Evolutionary conservation across 2,329 filamentous ascomycete genomes (phyloP).

Genomic region (Periconia sp.): DNA sequence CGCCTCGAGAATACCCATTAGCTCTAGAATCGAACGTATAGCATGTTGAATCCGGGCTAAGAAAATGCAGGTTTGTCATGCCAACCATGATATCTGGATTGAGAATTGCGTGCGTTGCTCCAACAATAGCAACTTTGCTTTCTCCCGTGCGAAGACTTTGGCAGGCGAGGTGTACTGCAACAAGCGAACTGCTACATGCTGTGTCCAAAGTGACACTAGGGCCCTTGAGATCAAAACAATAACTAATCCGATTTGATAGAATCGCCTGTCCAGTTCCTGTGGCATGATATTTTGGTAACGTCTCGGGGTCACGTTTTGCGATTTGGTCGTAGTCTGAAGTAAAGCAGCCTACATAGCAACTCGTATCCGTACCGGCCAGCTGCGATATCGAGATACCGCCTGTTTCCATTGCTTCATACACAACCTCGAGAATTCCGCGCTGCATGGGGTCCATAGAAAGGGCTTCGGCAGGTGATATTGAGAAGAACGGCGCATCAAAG

Average conservation of each 20-base stretch:
- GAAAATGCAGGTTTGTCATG: conserved; percentile 13
- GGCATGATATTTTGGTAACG: not conserved
- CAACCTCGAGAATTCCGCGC: too few relatives aligned
- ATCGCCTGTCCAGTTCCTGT: not conserved
- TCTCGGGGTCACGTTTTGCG: not conserved
- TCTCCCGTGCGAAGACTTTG: conserved; percentile 1
- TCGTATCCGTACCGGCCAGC: too few relatives aligned
- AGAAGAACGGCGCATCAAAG: too few relatives aligned
- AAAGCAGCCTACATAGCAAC: conserved; percentile 2
- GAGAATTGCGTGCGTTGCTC: conserved; percentile 4
- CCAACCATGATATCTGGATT: conserved; percentile 1
- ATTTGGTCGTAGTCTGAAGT: conserved; percentile 6
- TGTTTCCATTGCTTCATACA: too few relatives aligned
- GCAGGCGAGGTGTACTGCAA: conserved; percentile 9
- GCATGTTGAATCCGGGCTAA: not conserved
- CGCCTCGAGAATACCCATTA: conserved; percentile 65
- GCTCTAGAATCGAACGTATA: conserved; percentile 52
- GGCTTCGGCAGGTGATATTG: too few relatives aligned
- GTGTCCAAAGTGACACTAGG: conserved; percentile 20
- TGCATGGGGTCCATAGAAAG: too few relatives aligned
- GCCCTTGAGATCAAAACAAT: conserved; percentile 18
- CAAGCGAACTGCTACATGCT: conserved; percentile 13
- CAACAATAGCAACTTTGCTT: conserved; percentile 1
- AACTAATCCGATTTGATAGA: conserved; percentile 9
- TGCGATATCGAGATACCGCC: too few relatives aligned